phyloP scores from a whole-genome alignment of 2,329 filamentous ascomycete species.

The Aspergillus spinulosporus region DNA sequence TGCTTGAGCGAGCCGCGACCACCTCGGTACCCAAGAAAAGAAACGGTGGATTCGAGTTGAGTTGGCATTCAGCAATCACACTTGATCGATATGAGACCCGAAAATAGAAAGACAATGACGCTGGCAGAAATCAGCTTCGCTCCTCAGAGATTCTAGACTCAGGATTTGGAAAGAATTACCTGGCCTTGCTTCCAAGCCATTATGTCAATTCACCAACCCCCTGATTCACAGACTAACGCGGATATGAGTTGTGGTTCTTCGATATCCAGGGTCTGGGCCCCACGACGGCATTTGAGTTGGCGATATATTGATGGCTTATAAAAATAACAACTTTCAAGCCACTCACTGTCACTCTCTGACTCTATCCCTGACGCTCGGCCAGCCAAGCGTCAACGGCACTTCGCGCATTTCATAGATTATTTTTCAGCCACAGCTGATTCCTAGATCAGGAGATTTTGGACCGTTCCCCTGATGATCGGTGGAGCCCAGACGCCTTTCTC shows the following conservation, averaged over 20 bases:
- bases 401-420: not conserved
- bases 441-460: not conserved
- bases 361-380: not conserved
- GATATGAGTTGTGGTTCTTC: not conserved
- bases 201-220: not conserved
- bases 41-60: not conserved
- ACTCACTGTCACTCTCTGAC: not conserved
- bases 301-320: slow-evolving; percentile 4
- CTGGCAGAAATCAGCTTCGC: not conserved
- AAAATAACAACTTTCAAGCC: slow-evolving; percentile 9
- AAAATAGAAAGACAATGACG: not conserved
- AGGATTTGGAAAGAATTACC: too few species aligned
- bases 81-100: not conserved
- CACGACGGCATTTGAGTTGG: not conserved
- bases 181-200: not conserved
- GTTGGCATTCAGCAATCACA: not conserved
- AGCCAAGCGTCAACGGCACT: too few species aligned
- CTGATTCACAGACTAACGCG: not conserved
- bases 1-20: not conserved
- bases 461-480: slow-evolving; percentile 26
- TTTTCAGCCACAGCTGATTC: not conserved
- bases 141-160: not conserved
- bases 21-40: not conserved
- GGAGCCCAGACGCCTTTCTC: slow-evolving; percentile 14
- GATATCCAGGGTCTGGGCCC: slow-evolving; percentile 1